A percentile compares a stretch with the other conserved stretches of the same genome.
These are phyloP conservation scores for Westerdykella ornata DNA, from an alignment of 2,329 filamentous ascomycete species.

Conservation along the genomic window DNA sequence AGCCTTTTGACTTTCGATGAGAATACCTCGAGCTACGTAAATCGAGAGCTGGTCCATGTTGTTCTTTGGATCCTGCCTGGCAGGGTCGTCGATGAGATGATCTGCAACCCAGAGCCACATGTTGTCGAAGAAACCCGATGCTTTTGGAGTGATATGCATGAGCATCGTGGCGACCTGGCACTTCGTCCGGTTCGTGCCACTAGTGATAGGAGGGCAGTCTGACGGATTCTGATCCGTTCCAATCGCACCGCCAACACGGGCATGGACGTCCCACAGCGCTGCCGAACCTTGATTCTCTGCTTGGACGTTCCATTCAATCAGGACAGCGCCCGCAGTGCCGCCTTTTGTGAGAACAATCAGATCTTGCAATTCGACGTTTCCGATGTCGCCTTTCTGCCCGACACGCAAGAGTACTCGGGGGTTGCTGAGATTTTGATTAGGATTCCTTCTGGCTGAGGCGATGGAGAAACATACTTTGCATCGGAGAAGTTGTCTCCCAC, in stretches of 20 bases:
- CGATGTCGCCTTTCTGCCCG: slow-evolving; percentile 12
- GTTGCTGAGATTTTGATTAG: no score
- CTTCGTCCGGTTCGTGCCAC: slow-evolving; percentile 40
- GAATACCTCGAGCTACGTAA: slow-evolving; percentile 74
- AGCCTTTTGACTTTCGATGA: slow-evolving; percentile 53
- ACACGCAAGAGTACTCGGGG: slow-evolving; percentile 14
- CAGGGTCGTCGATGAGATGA: slow-evolving; percentile 67
- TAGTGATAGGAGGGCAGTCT: slow-evolving; percentile 62
- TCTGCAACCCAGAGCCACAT: slow-evolving; percentile 78
- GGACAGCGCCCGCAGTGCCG: slow-evolving; percentile 55
- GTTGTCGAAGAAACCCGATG: slow-evolving; percentile 68
- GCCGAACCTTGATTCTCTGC: slow-evolving; percentile 15
- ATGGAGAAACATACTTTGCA: neutral
- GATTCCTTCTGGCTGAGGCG: no score
- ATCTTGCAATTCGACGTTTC: slow-evolving; percentile 14
- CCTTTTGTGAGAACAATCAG: slow-evolving; percentile 41
- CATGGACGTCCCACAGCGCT: slow-evolving; percentile 72
- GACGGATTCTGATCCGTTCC: slow-evolving; percentile 71
- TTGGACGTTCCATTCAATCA: slow-evolving; percentile 64
- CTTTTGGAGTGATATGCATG: slow-evolving; percentile 45
- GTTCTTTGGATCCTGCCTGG: neutral
- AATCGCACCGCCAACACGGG: slow-evolving; percentile 69
- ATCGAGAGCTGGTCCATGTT: slow-evolving; percentile 68
- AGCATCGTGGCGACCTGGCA: slow-evolving; percentile 61
- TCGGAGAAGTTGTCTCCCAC: slow-evolving; percentile 9